Conservation (phyloP, 1,139 yeast genomes). For the Saccharomyces uvarum region DNA sequence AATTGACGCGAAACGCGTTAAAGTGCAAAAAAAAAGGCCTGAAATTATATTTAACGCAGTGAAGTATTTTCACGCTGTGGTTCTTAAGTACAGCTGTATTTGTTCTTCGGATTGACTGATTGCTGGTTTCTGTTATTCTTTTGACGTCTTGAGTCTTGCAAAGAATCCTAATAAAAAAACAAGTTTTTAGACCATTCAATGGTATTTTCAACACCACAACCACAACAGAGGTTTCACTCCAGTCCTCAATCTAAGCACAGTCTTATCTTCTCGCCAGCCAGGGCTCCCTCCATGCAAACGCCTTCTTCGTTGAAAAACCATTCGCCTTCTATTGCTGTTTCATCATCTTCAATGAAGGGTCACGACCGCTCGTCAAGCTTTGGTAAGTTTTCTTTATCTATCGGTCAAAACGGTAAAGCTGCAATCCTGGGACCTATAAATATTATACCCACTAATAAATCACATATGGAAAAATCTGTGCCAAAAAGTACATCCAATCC, state of each 20-base stretch:
- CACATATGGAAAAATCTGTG: neutral
- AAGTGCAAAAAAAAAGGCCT: neutral
- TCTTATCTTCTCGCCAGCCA: neutral
- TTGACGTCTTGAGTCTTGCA: neutral
- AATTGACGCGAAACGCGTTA: conserved; percentile 1
- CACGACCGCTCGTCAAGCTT: neutral
- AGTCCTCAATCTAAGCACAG: neutral
- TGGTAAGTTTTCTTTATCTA: conserved; percentile 16
- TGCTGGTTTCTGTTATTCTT: neutral
- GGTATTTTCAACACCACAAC: neutral
- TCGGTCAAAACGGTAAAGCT: conserved; percentile 25
- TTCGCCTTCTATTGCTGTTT: neutral
- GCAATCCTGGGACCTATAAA: conserved; percentile 11
- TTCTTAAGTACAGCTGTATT: neutral
- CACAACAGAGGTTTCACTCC: neutral
- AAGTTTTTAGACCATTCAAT: neutral
- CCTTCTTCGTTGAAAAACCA: neutral
- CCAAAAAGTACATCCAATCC: neutral
- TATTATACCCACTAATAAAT: neutral
- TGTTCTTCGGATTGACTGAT: neutral
- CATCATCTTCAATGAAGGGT: neutral
- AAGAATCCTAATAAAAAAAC: neutral
- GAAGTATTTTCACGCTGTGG: neutral
- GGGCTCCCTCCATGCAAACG: neutral
- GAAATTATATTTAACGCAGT: neutral